These are phyloP conservation scores for Rhododendron mucronatum DNA, from an alignment of 148 eudicot species.

Conservation along the genomic window DNA sequence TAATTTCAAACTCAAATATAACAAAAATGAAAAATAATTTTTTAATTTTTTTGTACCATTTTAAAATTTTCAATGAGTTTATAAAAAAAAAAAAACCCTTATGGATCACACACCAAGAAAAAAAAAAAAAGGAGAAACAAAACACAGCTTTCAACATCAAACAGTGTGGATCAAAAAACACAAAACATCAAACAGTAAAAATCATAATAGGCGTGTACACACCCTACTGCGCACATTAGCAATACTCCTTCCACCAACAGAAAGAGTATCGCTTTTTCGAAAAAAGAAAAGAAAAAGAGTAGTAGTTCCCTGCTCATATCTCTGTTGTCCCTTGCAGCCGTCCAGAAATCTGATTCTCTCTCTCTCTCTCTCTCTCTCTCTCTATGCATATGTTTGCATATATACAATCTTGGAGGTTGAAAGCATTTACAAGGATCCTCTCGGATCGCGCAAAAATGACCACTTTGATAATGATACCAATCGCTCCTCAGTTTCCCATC, in stretches of 20 bases:
- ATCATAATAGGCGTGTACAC: neutral
- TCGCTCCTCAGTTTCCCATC: conserved; percentile 5
- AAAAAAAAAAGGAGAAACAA: no score
- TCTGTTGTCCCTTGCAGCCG: neutral
- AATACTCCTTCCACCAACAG: neutral
- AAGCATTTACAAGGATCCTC: neutral
- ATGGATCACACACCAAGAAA: no score
- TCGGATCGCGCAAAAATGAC: neutral
- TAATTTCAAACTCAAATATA: no score
- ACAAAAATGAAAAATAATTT: no score
- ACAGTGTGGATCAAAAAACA: no score
- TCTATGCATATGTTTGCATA: neutral
- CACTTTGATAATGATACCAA: neutral
- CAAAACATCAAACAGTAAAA: neutral
- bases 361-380: neutral
- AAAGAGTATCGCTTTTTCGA: neutral
- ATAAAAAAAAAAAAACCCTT: no score
- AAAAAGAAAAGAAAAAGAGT: neutral
- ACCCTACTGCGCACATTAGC: neutral
- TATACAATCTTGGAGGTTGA: neutral
- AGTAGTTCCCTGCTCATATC: no score
- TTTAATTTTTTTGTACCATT: no score
- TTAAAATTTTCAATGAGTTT: no score
- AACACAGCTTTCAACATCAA: neutral
- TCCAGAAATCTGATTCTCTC: neutral